A percentile compares a stretch with the other conserved stretches of the same genome.
Conservation (phyloP, 1,139 yeast species). For the Debaryomyces psychrophilus region DNA sequence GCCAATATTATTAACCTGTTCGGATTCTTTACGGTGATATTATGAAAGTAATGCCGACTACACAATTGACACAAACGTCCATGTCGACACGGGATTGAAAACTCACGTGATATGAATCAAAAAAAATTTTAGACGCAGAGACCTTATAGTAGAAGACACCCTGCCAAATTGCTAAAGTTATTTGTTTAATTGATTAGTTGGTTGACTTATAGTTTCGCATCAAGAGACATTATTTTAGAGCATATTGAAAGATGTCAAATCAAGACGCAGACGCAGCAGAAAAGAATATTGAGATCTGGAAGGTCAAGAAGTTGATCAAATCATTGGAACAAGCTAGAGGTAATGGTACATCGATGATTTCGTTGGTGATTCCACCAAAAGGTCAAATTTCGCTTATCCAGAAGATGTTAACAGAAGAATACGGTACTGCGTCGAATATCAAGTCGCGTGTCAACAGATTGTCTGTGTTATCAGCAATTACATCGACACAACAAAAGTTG, state of each 20-base stretch:
- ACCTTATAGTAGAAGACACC: background rate
- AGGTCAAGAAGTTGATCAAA: constrained; percentile 90
- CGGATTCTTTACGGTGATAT: background rate
- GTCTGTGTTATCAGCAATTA: constrained; percentile 93
- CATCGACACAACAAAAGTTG: constrained; percentile 95
- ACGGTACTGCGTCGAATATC: constrained; percentile 97
- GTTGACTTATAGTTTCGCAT: constrained; percentile 1
- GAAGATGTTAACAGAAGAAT: constrained; percentile 95
- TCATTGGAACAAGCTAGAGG: constrained; percentile 90
- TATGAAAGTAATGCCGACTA: background rate
- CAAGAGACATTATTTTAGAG: constrained; percentile 1
- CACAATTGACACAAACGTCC: constrained; percentile 7
- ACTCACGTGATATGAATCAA: constrained; percentile 4
- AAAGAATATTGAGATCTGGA: constrained; percentile 98
- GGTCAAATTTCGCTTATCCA: constrained; percentile 88
- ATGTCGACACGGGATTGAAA: background rate
- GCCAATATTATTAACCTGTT: background rate
- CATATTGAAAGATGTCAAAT: constrained; percentile 17
- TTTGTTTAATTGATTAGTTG: background rate
- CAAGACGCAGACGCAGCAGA: constrained; percentile 77
- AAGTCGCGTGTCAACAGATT: constrained; percentile 96
- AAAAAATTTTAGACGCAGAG: constrained; percentile 3
- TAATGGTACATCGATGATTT: constrained; percentile 98
- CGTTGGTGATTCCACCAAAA: constrained; percentile 91
- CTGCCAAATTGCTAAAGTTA: background rate